Conservation (phyloP, 176 grass and related monocot genomes). For the Luzula sylvatica region DNA sequence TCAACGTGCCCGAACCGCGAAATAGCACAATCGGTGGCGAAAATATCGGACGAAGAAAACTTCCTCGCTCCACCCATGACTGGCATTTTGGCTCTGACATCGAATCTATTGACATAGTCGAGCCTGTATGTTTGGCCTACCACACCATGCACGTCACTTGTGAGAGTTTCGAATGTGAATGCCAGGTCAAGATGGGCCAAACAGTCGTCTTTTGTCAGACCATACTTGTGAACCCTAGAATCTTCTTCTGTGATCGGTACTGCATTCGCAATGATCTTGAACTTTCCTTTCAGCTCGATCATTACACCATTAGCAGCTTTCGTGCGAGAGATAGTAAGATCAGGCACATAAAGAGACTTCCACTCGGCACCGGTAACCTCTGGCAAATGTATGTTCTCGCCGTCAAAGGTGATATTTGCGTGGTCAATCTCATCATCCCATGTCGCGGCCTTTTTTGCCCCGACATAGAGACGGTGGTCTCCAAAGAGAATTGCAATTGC, state of each 20-base stretch:
- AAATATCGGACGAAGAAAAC: conserved; percentile 1
- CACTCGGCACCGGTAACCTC: neutral
- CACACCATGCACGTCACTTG: conserved; percentile 4
- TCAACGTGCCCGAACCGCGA: neutral
- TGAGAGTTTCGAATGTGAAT: conserved; percentile 11
- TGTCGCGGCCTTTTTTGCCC: conserved; percentile 9
- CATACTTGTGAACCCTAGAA: conserved; percentile 17
- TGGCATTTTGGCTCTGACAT: neutral
- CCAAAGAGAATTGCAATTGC: conserved; percentile 14
- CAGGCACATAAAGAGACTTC: neutral
- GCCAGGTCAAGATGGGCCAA: conserved; percentile 5
- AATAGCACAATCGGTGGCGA: neutral
- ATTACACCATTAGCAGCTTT: neutral
- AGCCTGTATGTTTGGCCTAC: conserved; percentile 10
- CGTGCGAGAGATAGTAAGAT: neutral
- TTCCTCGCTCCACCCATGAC: neutral
- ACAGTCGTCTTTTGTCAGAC: neutral
- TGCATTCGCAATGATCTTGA: conserved; percentile 13
- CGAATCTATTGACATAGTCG: neutral
- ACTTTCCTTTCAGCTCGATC: neutral
- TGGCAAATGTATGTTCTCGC: neutral
- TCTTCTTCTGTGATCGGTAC: conserved; percentile 15
- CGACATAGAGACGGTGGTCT: conserved; percentile 16
- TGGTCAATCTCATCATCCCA: conserved; percentile 15
- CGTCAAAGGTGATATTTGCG: conserved; percentile 5